These are phyloP conservation scores for Sugiyamaella smithiae DNA, from an alignment of 805 yeast genomes.

Conservation along the genomic window DNA sequence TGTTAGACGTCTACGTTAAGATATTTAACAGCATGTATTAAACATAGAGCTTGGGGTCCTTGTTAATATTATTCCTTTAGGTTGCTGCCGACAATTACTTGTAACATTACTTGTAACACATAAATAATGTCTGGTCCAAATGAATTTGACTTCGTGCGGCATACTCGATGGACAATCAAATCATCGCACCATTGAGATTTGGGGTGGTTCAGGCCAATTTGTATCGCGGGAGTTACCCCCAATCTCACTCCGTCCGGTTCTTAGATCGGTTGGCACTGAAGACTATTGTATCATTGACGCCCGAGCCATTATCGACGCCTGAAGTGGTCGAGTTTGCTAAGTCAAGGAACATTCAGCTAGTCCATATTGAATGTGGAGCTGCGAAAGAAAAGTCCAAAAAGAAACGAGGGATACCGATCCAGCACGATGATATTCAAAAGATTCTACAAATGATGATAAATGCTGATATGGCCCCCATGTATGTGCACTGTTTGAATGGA, in stretches of 20 bases:
- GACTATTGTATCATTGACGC: conserved; percentile 76
- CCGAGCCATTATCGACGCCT: conserved; percentile 56
- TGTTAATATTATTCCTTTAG: no score
- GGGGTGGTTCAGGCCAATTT: conserved; percentile 65
- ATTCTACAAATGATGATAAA: conserved; percentile 62
- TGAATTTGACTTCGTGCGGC: background rate
- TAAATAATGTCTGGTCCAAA: no score
- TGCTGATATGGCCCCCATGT: conserved; percentile 62
- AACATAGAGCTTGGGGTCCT: no score
- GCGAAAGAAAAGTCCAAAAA: conserved; percentile 57
- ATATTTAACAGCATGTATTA: no score
- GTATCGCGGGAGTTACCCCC: conserved; percentile 85
- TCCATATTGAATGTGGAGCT: conserved; percentile 64
- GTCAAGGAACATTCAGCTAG: conserved; percentile 51
- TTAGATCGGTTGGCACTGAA: conserved; percentile 61
- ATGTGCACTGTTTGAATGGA: conserved; percentile 85
- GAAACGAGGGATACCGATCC: conserved; percentile 80
- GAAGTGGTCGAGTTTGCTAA: conserved; percentile 53
- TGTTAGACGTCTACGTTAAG: no score
- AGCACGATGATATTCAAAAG: conserved; percentile 55
- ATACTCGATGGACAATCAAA: conserved; percentile 14
- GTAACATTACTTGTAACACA: no score
- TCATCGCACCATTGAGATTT: conserved; percentile 69
- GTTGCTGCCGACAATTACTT: no score
- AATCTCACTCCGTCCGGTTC: conserved; percentile 67